Base-by-base conservation (phyloP, 2,329 filamentous ascomycete species). In the Ophiostoma tasmaniense region DNA sequence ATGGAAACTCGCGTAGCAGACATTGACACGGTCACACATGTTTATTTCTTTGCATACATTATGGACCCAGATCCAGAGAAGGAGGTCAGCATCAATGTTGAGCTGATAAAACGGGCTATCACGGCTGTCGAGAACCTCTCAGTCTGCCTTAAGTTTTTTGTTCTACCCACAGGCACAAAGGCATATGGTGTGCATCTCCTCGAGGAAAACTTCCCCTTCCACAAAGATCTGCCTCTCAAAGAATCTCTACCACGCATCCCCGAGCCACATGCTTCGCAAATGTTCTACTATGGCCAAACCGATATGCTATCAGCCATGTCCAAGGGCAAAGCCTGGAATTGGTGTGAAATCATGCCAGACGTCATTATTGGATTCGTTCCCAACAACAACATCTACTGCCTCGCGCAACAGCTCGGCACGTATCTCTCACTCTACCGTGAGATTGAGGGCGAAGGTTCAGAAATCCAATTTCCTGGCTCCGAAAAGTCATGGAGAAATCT, bases 271-370 rank as follows among this genome's bases (percentile, higher is more conserved):
- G 78, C 78, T 1, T 78, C 78, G 13, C 76, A 80, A 70, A 79
- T 82, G 70, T 82, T 82, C 74, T 82, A 82, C 74, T 82, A 82
- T 72, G 75, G 73, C n/a, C 80, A 82, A 73, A 76, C 78, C 25
- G 81, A 82, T 71, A 73, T 79, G 66, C 73, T 82, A 25, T 74
- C 75, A 33, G 70, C 75, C 42, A 73, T 78, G 62, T 74, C 76
- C 13, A 72, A 76, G 67, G 78, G 77, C 1, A 81, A 81, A 73
- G 30, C 70, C 0, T 82, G 80, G 80, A 78, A 75, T 14, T 82
- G 79, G 77, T 79, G 77, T 71, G 80, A 81, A 69, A 76, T 81
- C 20, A 78, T 79, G 7, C 80, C 81, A 0, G 80, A 82, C 70
- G 74, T 78, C 42, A 81, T 83, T 70, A 73, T 76, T 69, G 80